Evolutionary conservation across 352 stramenopile species (phyloP), one percentile per base, ranked within the genome.

Genomic region (Phytopythium chamaehyphon): DNA sequence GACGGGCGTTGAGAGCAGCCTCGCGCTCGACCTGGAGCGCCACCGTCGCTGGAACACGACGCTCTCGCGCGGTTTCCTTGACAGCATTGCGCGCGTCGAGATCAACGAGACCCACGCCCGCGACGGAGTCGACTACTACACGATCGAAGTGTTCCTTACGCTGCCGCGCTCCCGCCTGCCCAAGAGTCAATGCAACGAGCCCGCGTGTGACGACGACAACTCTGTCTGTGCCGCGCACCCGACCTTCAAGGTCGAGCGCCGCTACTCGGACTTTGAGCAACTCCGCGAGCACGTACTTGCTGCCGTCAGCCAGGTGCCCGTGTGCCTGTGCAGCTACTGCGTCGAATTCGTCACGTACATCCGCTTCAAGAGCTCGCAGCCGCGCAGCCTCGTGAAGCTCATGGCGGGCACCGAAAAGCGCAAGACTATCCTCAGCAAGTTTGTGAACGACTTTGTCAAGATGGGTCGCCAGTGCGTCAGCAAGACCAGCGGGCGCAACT

Each of bases 181-280:
- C 14, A 68, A 57, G 14, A 67, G 55, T 28, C 49, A 38, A 23
- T 47, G 47, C 23, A 26, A 67, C 26, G 36, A 51, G 16, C 40
- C 51, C 31, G 35, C 37, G 16, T 35, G 47, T 22, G 26, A 5
- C 24, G 16, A 39, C 43, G 26, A 39, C 15, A 39, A 19, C 4
- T 14, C 36, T 19, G 2, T 15, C n/a, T 22, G 6, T 15, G 10
- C 51, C 11, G 21, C 37, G 11, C 26, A 52, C 26, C 51, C 71
- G 59, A 57, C 71, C 24, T 82, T 70, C 44, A 69, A 68, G 28
- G 61, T 83, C 33, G 57, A 83, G 49, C 63, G 64, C 33, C 60
- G 66, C 22, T 87, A 82, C 51, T 70, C 71, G 5, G 68, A 83
- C 9, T 87, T 87, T 50, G 63, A 73, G 37, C 53, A 69, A 48